These are phyloP conservation scores for Heliamphora exappendiculata DNA, from an alignment of 148 eudicot species.

Conservation along the genomic window DNA sequence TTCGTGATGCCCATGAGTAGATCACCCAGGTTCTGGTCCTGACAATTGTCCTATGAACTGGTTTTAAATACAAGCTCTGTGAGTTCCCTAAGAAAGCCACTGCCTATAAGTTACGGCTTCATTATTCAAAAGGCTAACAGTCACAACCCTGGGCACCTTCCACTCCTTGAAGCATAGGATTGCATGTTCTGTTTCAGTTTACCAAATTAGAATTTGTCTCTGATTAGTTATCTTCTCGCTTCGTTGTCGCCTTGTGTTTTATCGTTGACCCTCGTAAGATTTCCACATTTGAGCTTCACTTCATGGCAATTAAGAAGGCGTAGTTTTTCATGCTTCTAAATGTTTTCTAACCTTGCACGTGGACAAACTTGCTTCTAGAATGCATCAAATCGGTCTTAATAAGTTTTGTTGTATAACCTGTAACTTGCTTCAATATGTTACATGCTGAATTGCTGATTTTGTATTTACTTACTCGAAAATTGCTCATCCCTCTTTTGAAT, in stretches of 20 bases:
- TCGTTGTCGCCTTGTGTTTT: background rate
- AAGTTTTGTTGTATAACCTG: background rate
- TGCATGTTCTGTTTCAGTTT: background rate
- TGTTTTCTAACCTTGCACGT: background rate
- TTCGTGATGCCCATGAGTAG: background rate
- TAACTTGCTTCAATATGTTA: background rate
- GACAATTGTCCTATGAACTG: background rate
- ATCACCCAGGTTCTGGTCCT: background rate
- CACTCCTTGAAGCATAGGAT: background rate
- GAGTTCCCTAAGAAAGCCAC: background rate
- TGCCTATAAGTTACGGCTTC: background rate
- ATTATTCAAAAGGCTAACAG: background rate
- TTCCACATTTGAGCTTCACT: background rate
- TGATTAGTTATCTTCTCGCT: background rate
- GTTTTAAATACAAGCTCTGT: background rate
- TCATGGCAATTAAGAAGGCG: background rate
- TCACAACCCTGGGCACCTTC: background rate
- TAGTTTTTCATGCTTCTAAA: background rate
- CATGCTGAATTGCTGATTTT: constrained; percentile 6
- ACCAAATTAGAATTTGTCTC: background rate
- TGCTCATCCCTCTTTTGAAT: constrained; percentile 8
- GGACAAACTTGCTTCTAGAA: background rate
- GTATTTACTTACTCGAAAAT: constrained; percentile 1
- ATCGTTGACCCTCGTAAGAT: background rate
- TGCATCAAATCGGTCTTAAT: background rate